These are phyloP conservation scores for Yamadazyma taylorii DNA, from an alignment of 1,139 yeast species.

Conservation along the genomic window DNA sequence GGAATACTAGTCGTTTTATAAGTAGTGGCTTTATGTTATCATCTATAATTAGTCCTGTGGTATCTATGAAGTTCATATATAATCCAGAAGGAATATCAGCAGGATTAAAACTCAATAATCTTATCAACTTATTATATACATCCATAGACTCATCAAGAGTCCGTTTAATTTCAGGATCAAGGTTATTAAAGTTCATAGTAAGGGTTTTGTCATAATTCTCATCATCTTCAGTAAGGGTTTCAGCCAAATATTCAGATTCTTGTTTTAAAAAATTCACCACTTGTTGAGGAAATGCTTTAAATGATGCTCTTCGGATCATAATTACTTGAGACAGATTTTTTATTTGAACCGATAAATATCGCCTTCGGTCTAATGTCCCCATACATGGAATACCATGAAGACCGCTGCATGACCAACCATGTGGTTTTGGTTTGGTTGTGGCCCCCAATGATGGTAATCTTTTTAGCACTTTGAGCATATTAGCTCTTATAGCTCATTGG, in stretches of 20 bases:
- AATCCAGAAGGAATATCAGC: constrained; percentile 30
- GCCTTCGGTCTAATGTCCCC: not conserved
- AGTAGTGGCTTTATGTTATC: constrained; percentile 22
- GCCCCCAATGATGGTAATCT: not conserved
- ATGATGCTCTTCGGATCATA: constrained; percentile 1
- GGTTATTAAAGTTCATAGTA: not conserved
- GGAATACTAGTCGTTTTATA: constrained; percentile 30
- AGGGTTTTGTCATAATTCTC: not conserved
- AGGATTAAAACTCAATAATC: constrained; percentile 35
- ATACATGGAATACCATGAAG: too few relatives aligned
- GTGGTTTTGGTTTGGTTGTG: too few relatives aligned
- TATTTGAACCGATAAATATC: not conserved
- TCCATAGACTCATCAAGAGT: constrained; percentile 26
- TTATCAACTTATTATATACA: constrained; percentile 28
- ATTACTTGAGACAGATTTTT: not conserved
- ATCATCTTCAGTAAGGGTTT: constrained; percentile 9
- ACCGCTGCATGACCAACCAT: too few relatives aligned
- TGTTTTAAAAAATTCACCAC: constrained; percentile 18
- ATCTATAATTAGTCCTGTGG: constrained; percentile 21
- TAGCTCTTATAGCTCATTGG: constrained; percentile 12
- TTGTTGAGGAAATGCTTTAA: constrained; percentile 9
- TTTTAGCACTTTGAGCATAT: constrained; percentile 8
- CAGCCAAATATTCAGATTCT: constrained; percentile 16
- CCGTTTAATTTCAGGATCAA: constrained; percentile 7
- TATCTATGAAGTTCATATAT: constrained; percentile 24